Evolutionary conservation across 495 filamentous ascomycete species (phyloP), one percentile per base, ranked within the genome.

Genomic region (Talaromyces trachyspermus): DNA sequence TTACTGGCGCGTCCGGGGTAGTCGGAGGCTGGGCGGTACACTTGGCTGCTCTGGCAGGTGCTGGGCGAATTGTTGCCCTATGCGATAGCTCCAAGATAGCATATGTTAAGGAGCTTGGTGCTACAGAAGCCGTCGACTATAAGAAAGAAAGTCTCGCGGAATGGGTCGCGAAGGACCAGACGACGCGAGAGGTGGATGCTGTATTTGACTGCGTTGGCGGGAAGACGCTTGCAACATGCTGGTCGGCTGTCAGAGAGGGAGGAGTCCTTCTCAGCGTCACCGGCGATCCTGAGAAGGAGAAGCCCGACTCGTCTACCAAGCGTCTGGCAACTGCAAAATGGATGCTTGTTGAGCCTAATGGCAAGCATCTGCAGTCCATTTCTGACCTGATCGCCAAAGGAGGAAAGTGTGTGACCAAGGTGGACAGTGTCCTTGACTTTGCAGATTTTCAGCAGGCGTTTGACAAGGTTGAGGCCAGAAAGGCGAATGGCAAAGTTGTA

Each of bases 21-120:
- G 74, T 80, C 4, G 80, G 80, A 2, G 62, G 70, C 20, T 81
- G 76, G 79, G 59, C 70, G 10, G 64, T 77, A 47, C 78, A 81
- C 61, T 54, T 84, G 20, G 79, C 75, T 5, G 59, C 52, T 26
- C 43, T 66, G 24, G 62, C 69, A 0, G 72, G 69, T 3, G 61
- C 63, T 9, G 55, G 62, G 25, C 64, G 68, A 14, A 57, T 79
- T 19, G 55, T 57, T 0, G 60, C 60, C 5, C 51, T 75, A 24
- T 39, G 36, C 17, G 19, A 39, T 22, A 12, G 36, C 36, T 10
- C 17, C 17, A 39, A 39, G 12, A 19, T 18, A 39, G 36, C 36
- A 22, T 19, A 39, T 39, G 74, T 79, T 23, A 58, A 54, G 45
- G 36, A 19, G 0, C 46, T 79, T 2, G 77, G 76, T 0, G 76